Evolutionary conservation across 441 rosid species (phyloP), one percentile per base, ranked within the genome.

Genomic region (Theobroma grandiflorum): DNA sequence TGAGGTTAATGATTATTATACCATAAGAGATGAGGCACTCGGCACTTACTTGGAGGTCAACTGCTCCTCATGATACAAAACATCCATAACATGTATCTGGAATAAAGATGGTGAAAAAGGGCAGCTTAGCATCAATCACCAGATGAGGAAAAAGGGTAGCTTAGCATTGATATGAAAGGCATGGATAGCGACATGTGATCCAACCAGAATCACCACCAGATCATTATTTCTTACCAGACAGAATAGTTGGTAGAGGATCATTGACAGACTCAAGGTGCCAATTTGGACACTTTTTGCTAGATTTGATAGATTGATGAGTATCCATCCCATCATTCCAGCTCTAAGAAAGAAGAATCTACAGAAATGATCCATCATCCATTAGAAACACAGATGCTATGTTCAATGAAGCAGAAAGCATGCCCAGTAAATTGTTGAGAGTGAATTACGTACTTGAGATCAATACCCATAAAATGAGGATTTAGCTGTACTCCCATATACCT

Each of bases 321-420:
- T 89, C 97, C 99, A 94, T 79, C 97, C 97, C 95, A 93, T 93
- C 96, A 96, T 96, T 82, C 98, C 98, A 33, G 95, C 95, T 89
- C 96, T 90, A 57, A 95, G 97, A 87, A 92, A 94, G 88, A 94
- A 88, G 88, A 96, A 94, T 84, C 98, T 94, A 78, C 80, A 82
- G 75, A 81, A 71, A 80, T 43, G 76, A 69, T 37, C 45, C 49
- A 62, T 69, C 72, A 26, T 70, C 31, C 4, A 16, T 84, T 61
- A 82, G 5, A 59, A 59, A 9, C 26, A 15, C 15, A 59, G 64
- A 26, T 58, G 8, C 9, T 9, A 1, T 8, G 16, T 55, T 50
- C 15, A 16, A 8, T 66, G 33, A 66, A 3, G 33, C 18, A 22
- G 40, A 20, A 45, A 8, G 42, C 42, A 40, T 26, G 42, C 6